These are phyloP conservation scores for Aspergillus asperescens DNA, from an alignment of 495 filamentous ascomycete species.

Conservation along the genomic window DNA sequence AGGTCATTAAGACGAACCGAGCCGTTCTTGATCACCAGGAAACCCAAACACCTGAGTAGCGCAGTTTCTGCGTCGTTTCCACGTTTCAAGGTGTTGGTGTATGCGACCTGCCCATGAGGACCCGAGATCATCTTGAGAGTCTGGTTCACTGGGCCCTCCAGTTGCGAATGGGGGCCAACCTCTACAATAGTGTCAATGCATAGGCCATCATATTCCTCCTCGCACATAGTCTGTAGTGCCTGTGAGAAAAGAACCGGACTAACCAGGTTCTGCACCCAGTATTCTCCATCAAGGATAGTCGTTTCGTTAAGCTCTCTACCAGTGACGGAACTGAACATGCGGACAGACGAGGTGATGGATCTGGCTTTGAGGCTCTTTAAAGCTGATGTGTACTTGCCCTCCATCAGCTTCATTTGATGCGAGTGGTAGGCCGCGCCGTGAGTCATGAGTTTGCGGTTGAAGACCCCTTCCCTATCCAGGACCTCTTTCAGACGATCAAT, in stretches of 20 bases:
- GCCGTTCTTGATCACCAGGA: constrained; percentile 4
- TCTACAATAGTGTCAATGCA: constrained; percentile 2
- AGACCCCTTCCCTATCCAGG: constrained; percentile 4
- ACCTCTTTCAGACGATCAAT: constrained; percentile 6
- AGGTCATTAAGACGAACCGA: constrained; percentile 5
- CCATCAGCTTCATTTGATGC: constrained; percentile 10
- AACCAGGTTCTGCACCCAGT: constrained; percentile 17
- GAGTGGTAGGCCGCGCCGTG: constrained; percentile 11
- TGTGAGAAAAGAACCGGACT: constrained; percentile 17
- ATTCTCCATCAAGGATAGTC: constrained; percentile 18
- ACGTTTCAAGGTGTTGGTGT: constrained; percentile 9
- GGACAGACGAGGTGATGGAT: not conserved
- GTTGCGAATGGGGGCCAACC: constrained; percentile 11
- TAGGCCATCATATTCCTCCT: constrained; percentile 2
- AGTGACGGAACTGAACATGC: constrained; percentile 12
- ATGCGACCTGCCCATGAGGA: not conserved
- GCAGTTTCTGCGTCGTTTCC: constrained; percentile 6
- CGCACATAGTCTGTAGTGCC: constrained; percentile 2
- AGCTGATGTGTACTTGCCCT: constrained; percentile 2
- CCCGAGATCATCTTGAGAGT: constrained; percentile 4
- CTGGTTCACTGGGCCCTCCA: constrained; percentile 10
- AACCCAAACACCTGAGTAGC: constrained; percentile 4
- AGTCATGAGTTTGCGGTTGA: constrained; percentile 12
- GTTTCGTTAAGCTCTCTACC: constrained; percentile 2
- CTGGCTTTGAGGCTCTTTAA: constrained; percentile 1